Evolutionary conservation across 345 rosid species (phyloP), one percentile per base, ranked within the genome.

Genomic region (Rhodamnia argentea): DNA sequence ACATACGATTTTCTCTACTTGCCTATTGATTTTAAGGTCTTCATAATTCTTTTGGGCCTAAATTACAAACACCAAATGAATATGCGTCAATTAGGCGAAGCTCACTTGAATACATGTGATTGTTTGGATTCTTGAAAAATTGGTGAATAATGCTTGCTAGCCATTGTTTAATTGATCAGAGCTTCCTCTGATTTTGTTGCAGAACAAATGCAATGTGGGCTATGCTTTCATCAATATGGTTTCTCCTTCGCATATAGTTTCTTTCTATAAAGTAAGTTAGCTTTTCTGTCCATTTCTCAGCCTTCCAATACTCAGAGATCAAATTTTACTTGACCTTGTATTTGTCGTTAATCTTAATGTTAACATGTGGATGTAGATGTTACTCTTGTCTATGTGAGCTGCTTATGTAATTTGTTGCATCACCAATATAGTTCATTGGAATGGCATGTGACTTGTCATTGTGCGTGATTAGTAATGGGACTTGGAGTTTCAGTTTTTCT

Each of bases 151-250:
- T 87, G 52, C 75, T 82, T 50, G 42, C 47, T 84, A 20, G 24
- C 42, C 62, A 6, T 54, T 53, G 40, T 54, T 42, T 83, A 57
- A 22, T 40, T 27, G 70, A 54, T 75, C 60, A 85, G 32, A 86
- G 84, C 82, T 85, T 82, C 76, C 32, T 64, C 86, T 18, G 85
- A 29, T 86, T 3, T 86, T 82, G 85, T 57, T 93, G 93, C 98
- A 97, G 99, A 97, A 97, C 91, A 97, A 97, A 84, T 97, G 99
- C 93, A 97, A 97, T 86, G 98, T 95, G 92, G 99, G 99, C 29
- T 94, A 97, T 74, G 99, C 99, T 55, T 97, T 97, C 88, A 92
- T 96, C 92, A 97, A 97, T 87, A 94, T 97, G 99, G 88, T 94
- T 85, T 96, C 98, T 87, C 96, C 99, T 70, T 89, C 94, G 23